phyloP scores from a whole-genome alignment of 1,139 yeast genomes.

The Kodamaea derodonti region DNA sequence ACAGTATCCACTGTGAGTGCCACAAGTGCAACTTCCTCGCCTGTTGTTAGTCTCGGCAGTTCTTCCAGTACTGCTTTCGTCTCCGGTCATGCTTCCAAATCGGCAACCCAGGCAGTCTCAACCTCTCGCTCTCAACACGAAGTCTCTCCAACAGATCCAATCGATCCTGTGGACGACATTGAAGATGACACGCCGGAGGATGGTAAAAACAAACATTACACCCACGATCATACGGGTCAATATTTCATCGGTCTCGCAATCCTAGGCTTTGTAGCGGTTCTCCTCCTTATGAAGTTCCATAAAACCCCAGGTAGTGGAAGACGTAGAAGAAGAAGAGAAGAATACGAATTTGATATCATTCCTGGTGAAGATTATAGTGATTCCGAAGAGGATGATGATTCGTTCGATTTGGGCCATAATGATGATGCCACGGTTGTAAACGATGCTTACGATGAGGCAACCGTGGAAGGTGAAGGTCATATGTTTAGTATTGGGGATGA shows the following conservation, averaged over 20 bases:
- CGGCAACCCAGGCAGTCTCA: not conserved
- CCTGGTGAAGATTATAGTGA: constrained; percentile 58
- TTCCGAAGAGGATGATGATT: constrained; percentile 17
- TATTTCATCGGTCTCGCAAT: constrained; percentile 59
- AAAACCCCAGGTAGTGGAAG: constrained; percentile 46
- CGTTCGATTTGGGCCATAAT: constrained; percentile 15
- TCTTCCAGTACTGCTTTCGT: constrained; percentile 1
- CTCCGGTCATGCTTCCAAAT: not conserved
- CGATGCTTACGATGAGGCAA: constrained; percentile 11
- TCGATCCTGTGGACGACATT: not conserved
- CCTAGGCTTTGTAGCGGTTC: constrained; percentile 53
- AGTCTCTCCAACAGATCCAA: not conserved
- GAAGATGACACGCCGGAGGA: constrained; percentile 17
- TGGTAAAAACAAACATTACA: constrained; percentile 27
- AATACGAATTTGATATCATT: constrained; percentile 75
- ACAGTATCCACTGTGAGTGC: constrained; percentile 4
- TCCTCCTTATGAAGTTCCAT: constrained; percentile 52
- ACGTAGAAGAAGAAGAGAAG: constrained; percentile 65
- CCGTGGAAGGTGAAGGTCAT: constrained; percentile 40
- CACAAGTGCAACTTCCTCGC: constrained; percentile 5
- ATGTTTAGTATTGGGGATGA: constrained; percentile 32
- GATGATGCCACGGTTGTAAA: constrained; percentile 12
- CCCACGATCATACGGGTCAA: constrained; percentile 44
- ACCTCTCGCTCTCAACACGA: constrained; percentile 1
- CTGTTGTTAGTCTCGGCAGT: not conserved